These are phyloP conservation scores for Meyerozyma carpophila DNA, from an alignment of 1,139 yeast genomes.

Conservation along the genomic window DNA sequence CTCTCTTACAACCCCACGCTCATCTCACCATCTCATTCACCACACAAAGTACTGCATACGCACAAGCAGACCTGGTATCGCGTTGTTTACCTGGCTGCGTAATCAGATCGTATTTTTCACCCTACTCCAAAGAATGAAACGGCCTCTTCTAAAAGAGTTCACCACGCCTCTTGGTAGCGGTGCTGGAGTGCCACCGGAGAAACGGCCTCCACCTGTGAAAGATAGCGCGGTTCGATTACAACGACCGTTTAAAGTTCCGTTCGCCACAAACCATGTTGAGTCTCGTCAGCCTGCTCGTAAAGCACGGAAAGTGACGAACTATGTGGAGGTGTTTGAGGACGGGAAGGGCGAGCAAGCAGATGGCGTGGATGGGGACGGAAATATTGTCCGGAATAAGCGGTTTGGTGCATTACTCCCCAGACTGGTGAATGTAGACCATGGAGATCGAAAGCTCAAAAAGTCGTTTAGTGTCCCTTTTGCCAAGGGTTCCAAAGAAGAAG, in stretches of 20 bases:
- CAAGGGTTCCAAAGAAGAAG: slow-evolving; percentile 23
- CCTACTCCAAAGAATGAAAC: slow-evolving; percentile 15
- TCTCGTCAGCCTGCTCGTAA: slow-evolving; percentile 15
- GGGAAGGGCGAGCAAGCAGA: slow-evolving; percentile 14
- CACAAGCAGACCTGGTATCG: not conserved
- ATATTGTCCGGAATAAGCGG: slow-evolving; percentile 21
- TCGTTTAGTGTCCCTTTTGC: slow-evolving; percentile 50
- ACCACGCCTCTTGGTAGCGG: slow-evolving; percentile 45
- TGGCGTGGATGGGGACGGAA: slow-evolving; percentile 23
- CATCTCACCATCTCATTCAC: not conserved
- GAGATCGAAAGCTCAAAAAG: slow-evolving; percentile 29
- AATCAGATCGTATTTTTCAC: not conserved
- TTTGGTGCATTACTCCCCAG: slow-evolving; percentile 51
- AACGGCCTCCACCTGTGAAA: slow-evolving; percentile 34
- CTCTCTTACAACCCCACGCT: no score
- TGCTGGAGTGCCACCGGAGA: slow-evolving; percentile 39
- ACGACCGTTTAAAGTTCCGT: slow-evolving; percentile 40
- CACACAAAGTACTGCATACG: not conserved
- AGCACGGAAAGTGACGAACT: slow-evolving; percentile 26
- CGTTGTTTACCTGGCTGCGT: not conserved
- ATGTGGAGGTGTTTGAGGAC: slow-evolving; percentile 20
- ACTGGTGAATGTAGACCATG: slow-evolving; percentile 23
- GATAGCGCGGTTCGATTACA: slow-evolving; percentile 32
- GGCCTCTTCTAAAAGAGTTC: slow-evolving; percentile 33
- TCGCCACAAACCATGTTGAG: slow-evolving; percentile 15